Base-by-base conservation (phyloP, 805 yeast species). In the Pichia nakasei region DNA sequence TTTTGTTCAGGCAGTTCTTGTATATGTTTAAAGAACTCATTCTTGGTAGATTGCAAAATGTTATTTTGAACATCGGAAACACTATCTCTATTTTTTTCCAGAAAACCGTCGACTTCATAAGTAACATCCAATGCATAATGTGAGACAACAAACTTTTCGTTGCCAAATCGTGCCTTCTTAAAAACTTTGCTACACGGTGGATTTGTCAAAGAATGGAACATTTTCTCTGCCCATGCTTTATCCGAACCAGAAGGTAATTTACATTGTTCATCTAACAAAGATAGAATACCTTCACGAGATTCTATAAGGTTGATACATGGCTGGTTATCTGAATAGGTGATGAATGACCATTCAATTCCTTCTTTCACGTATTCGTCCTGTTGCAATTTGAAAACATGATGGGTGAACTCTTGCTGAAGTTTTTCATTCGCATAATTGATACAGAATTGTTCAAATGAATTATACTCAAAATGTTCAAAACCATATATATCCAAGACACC, bases 401-500 rank as follows among this genome's bases (percentile, higher is more conserved):
- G 97, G 55, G 91, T 91, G 65, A 91, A 91, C 62, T 91, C 97
- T 65, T 91, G 97, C 65, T 91, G 97, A 55, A 91, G 73, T 66
- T 91, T 91, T 68, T 91, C 98, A 65, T 89, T 89, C 37, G 97
- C 96, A 62, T 89, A 89, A 63, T 89, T 89, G 65, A 89, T 89
- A 69, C 98, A 91, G 65, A 91, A 91, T 65, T 91, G 98, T 66
- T 91, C 98, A 59, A 91, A 91, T 7, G 96, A 88, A 66, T 91
- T 91, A 56, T 75, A 78, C 52, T 87, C 88, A 62, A 91, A 91
- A 64, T 91, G 97, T 64, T 91, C 98, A 62, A 91, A 91, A 15
- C 98, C 98, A 60, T 91, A 91, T 53, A 91, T 91, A 80, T 91
- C 98, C 55, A 91, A 73, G 22, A 91, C 97, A 60, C 98, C 98